A percentile compares a stretch with the other conserved stretches of the same genome.
These are phyloP conservation scores for Metarhizium guizhouense DNA, from an alignment of 2,329 filamentous ascomycete genomes.

Conservation along the genomic window DNA sequence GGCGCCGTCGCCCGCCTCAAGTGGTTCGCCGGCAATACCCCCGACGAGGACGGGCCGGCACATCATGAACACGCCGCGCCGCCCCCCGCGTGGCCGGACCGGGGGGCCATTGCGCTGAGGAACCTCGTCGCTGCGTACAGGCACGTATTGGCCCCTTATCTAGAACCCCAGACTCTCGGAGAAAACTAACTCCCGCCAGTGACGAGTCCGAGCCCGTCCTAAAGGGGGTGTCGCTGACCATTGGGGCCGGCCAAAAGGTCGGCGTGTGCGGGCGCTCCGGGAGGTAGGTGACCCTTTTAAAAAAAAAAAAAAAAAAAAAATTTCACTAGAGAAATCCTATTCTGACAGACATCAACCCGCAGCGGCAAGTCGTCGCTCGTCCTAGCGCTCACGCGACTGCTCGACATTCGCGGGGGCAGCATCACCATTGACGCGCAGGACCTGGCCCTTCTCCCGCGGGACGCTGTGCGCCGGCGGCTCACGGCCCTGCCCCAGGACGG, in stretches of 20 bases:
- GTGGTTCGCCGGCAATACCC: conserved; percentile 17
- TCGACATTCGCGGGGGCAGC: conserved; percentile 28
- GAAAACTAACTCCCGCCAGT: conserved; percentile 3
- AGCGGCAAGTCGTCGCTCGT: conserved; percentile 44
- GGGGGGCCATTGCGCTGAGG: conserved; percentile 17
- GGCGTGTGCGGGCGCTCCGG: conserved; percentile 43
- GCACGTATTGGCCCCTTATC: conserved; percentile 6
- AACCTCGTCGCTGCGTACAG: conserved; percentile 18
- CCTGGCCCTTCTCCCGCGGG: conserved; percentile 29
- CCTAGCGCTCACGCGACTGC: conserved; percentile 36
- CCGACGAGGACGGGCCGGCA: conserved; percentile 15
- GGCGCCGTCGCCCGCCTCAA: conserved; percentile 26
- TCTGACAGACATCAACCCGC: too few relatives aligned
- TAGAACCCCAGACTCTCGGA: too few relatives aligned
- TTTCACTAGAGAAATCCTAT: not conserved
- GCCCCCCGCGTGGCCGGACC: conserved; percentile 15
- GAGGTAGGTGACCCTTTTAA: conserved; percentile 4
- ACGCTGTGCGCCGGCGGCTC: conserved; percentile 32
- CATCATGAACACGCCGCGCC: too few relatives aligned
- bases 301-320: too few relatives aligned
- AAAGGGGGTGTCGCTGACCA: conserved; percentile 8
- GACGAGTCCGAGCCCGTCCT: conserved; percentile 10
- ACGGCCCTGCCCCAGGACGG: conserved; percentile 41
- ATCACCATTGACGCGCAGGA: conserved; percentile 36
- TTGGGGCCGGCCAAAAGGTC: conserved; percentile 33